phyloP scores from a whole-genome alignment of 306 rosid genomes.

The Cicer yamashitae region DNA sequence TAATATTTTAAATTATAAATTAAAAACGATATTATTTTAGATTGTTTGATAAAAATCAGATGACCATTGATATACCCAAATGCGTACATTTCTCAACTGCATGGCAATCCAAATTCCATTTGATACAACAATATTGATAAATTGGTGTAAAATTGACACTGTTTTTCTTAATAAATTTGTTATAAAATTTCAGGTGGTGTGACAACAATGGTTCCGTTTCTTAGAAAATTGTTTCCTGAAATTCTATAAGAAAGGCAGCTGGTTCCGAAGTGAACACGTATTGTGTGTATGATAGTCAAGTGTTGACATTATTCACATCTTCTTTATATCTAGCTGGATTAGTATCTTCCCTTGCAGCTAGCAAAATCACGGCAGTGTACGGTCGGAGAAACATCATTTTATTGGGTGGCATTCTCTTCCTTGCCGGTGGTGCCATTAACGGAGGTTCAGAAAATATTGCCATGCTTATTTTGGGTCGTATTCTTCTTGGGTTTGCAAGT shows the following conservation, averaged over 20 bases:
- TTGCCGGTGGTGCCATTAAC: slow-evolving; percentile 64
- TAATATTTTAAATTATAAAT: too few species aligned
- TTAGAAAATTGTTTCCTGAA: slow-evolving; percentile 62
- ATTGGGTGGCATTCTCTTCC: slow-evolving; percentile 63
- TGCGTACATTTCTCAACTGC: too few species aligned
- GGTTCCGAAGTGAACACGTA: slow-evolving; percentile 54
- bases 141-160: too few species aligned
- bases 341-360: slow-evolving; percentile 58
- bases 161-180: too few species aligned
- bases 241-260: slow-evolving; percentile 49
- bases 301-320: slow-evolving; percentile 71
- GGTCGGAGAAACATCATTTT: slow-evolving; percentile 68
- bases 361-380: slow-evolving; percentile 48
- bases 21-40: too few species aligned
- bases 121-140: too few species aligned
- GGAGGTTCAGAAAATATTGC: slow-evolving; percentile 67
- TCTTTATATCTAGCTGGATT: slow-evolving; percentile 72
- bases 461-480: slow-evolving; percentile 75
- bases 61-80: too few species aligned
- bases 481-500: too few species aligned
- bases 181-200: slow-evolving; percentile 60
- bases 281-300: slow-evolving; percentile 69
- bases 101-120: too few species aligned
- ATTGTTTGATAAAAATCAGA: too few species aligned
- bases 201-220: slow-evolving; percentile 71